Evolutionary conservation across 2,329 filamentous ascomycete genomes (phyloP), one percentile per base, ranked within the genome.

Genomic region (Didymella arachidicola): DNA sequence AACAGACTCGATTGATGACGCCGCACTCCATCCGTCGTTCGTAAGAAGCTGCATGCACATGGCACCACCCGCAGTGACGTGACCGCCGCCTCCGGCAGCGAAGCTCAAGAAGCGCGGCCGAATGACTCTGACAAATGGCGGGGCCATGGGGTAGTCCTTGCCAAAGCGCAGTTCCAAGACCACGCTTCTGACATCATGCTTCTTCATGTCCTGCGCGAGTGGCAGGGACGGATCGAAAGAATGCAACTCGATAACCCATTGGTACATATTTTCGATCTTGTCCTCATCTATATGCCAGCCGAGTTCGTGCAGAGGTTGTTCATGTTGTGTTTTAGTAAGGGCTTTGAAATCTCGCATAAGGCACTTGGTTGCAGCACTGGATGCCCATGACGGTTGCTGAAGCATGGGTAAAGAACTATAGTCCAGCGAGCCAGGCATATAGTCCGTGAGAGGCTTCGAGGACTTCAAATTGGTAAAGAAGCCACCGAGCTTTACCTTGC

Each of bases 161-260:
- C 90, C 87, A 69, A 96, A 97, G 2, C 92, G 90, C 41, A 97
- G 79, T 76, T 97, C 93, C 11, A 96, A 77, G 0, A 96, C 87
- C 38, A 97, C 80, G 70, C 90, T 93, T 22, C 81, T 84, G 56
- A 89, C 66, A 0, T 81, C 82, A 1, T 79, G 81, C 2, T 73
- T 68, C 72, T 88, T 86, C 86, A 97, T 92, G 70, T 97, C 93
- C 52, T 84, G 72, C 0, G 90, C 88, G 1, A 97, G 80, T 0
- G 90, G 91, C 0, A 95, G 81, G 1, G 79, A 73, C 0, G 79
- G 63, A 25, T 92, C 89, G 69, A 97, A 96, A 42, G 89, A 91
- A 74, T 97, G 93, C 1, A 97, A 80, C 74, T 97, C 91, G 6
- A 96, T 87, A 58, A 96, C 92, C 93, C 93, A 96, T 70, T 96